A percentile compares a stretch with the other conserved stretches of the same genome.
Evolutionary conservation across 2,329 filamentous ascomycete genomes (phyloP).

Genomic region (Colletotrichum higginsianum): DNA sequence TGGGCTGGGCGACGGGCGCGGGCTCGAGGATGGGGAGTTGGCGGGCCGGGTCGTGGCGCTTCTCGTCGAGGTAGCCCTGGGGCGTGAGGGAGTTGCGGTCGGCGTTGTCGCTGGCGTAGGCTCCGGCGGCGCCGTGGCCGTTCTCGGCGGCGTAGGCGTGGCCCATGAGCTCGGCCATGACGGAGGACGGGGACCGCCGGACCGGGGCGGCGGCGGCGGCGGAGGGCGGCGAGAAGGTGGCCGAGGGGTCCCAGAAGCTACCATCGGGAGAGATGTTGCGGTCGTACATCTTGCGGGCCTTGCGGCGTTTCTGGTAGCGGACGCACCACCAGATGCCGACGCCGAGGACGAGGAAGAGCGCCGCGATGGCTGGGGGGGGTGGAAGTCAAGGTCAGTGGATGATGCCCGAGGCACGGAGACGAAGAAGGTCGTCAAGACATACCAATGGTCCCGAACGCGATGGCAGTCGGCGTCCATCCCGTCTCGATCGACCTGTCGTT

Average conservation of each 20-base stretch:
- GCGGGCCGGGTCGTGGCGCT: slow-evolving; percentile 34
- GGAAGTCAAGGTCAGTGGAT: neutral
- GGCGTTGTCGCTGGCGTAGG: neutral
- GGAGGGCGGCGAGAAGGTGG: slow-evolving; percentile 30
- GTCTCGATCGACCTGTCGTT: slow-evolving; percentile 12
- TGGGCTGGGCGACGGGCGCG: slow-evolving; percentile 39
- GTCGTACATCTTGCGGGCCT: slow-evolving; percentile 16
- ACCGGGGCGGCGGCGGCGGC: slow-evolving; percentile 14
- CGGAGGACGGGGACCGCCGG: slow-evolving; percentile 34
- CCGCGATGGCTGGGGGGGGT: slow-evolving; percentile 26
- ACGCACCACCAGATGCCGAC: slow-evolving; percentile 40
- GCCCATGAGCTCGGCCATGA: slow-evolving; percentile 46
- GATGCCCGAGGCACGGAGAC: neutral
- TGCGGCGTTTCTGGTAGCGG: slow-evolving; percentile 27
- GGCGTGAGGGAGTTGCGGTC: slow-evolving; percentile 30
- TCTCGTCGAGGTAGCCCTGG: slow-evolving; percentile 43
- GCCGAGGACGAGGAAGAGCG: slow-evolving; percentile 31
- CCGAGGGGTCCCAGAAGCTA: slow-evolving; percentile 22
- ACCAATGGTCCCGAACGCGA: slow-evolving; percentile 42
- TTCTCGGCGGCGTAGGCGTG: slow-evolving; percentile 45
- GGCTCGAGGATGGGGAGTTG: slow-evolving; percentile 41
- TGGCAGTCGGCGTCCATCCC: slow-evolving; percentile 38
- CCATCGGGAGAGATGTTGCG: slow-evolving; percentile 12
- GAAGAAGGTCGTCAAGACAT: neutral
- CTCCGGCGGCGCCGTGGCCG: slow-evolving; percentile 25